Conservation (phyloP, 257 asterid genomes). For the Solanum phureja region DNA sequence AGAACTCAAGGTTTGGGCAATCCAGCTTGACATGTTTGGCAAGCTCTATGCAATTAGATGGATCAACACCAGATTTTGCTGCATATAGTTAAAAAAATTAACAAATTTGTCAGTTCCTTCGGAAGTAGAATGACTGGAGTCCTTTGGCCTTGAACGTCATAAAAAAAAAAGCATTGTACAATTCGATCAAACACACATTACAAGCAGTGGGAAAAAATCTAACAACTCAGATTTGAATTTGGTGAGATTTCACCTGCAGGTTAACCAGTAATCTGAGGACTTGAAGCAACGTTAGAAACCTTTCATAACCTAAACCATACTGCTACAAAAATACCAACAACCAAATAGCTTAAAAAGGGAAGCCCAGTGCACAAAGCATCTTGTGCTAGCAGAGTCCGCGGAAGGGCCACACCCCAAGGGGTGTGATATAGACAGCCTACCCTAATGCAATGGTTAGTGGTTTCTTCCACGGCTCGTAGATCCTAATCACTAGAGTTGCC, state of each 20-base stretch:
- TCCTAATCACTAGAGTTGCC: background rate
- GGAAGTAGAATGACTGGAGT: background rate
- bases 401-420: background rate
- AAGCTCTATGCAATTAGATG: conserved; percentile 63
- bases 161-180: background rate
- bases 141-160: background rate
- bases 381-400: background rate
- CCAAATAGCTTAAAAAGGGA: background rate
- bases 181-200: background rate
- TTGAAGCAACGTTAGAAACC: background rate
- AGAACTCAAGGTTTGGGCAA: conserved; percentile 72
- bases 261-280: background rate
- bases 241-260: background rate
- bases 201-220: background rate
- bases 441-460: background rate
- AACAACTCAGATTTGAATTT: background rate
- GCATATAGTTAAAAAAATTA: conserved; percentile 18
- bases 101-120: background rate
- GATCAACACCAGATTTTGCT: conserved; percentile 82
- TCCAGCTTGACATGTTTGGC: conserved; percentile 53
- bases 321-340: background rate
- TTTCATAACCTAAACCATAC: background rate
- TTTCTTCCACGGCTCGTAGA: background rate
- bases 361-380: background rate
- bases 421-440: background rate